These are phyloP conservation scores for Misopates orontium DNA, from an alignment of 257 asterid species.

Conservation along the genomic window DNA sequence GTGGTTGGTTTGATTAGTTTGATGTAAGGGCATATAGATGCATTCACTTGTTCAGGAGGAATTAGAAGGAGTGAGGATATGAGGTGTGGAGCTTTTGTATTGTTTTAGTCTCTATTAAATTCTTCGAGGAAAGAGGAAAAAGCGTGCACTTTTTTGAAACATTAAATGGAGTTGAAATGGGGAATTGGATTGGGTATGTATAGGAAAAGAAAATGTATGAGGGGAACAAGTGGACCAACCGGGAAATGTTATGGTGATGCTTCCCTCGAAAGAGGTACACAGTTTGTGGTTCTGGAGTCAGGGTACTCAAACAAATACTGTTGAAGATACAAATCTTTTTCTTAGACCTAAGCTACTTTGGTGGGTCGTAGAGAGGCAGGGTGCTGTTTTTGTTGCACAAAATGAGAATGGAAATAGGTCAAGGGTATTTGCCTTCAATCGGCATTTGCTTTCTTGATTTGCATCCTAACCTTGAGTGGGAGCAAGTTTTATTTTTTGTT, in stretches of 20 bases:
- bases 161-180: not conserved
- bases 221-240: not conserved
- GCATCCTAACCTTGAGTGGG: not conserved
- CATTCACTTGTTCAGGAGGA: not conserved
- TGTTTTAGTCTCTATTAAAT: not conserved
- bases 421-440: not conserved
- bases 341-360: conserved; percentile 13
- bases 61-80: conserved; percentile 4
- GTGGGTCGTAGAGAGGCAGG: not conserved
- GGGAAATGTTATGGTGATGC: conserved; percentile 20
- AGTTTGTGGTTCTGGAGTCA: conserved; percentile 1
- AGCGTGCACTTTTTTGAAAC: conserved; percentile 20
- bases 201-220: not conserved
- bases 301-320: conserved; percentile 5
- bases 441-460: conserved; percentile 6
- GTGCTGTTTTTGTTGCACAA: not conserved
- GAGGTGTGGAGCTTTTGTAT: conserved; percentile 16
- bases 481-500: not conserved
- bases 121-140: not conserved
- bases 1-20: not conserved
- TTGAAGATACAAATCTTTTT: not conserved
- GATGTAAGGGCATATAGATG: not conserved
- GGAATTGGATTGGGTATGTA: conserved; percentile 3
- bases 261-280: conserved; percentile 13
- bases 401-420: not conserved